Conservation (phyloP, 345 rosid genomes). For the Conringia planisiliqua region DNA sequence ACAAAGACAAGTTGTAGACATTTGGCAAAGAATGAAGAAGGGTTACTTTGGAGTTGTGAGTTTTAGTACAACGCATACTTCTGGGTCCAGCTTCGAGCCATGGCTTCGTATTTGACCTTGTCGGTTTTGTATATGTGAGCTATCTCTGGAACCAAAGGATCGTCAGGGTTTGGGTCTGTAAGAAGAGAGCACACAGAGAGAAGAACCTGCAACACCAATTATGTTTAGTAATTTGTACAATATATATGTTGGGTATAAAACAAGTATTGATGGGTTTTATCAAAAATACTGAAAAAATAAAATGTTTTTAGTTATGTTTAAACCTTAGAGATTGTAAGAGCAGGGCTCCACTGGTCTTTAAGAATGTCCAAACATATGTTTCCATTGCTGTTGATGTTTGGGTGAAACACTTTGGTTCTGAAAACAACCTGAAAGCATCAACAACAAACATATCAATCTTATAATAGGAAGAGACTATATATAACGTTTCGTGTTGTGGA, state of each 20-base stretch:
- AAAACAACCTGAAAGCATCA: constrained; percentile 46
- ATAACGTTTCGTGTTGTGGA: neutral
- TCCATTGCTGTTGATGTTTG: constrained; percentile 61
- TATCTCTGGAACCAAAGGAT: constrained; percentile 64
- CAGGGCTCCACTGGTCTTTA: constrained; percentile 76
- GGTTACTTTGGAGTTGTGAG: neutral
- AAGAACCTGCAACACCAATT: constrained; percentile 38
- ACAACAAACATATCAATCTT: neutral
- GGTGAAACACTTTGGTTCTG: constrained; percentile 64
- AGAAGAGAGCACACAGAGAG: constrained; percentile 69
- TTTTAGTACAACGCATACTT: constrained; percentile 59
- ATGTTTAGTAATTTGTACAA: constrained; percentile 1
- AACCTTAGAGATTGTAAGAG: constrained; percentile 68
- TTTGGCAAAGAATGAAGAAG: constrained; percentile 14
- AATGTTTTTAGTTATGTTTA: neutral
- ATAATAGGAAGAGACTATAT: no score
- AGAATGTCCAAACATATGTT: constrained; percentile 65
- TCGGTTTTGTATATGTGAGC: constrained; percentile 57
- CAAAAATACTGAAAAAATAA: neutral
- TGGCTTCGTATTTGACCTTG: constrained; percentile 52
- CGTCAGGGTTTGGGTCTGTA: constrained; percentile 65
- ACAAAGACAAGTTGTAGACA: neutral
- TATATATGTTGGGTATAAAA: neutral
- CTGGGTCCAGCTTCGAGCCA: constrained; percentile 66
- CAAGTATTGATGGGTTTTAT: neutral